Conservation (phyloP, 371 early-diverging fungal species). For the Mortierella sp. region DNA sequence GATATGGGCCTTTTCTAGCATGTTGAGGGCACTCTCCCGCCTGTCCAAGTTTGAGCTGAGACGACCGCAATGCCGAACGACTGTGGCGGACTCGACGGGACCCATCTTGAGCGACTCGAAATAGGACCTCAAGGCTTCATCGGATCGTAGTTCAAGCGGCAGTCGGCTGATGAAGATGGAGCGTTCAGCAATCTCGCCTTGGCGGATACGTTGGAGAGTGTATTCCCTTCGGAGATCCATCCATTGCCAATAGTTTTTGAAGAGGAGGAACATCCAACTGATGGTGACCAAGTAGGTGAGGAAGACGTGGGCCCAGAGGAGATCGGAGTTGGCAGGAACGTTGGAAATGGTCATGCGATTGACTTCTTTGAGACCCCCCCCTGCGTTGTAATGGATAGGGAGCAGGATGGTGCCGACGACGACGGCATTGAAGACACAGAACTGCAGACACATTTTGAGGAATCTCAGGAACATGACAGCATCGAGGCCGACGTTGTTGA, state of each 20-base stretch:
- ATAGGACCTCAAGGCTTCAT: constrained; percentile 53
- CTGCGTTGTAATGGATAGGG: constrained; percentile 62
- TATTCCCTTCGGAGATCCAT: constrained; percentile 59
- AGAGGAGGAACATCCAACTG: constrained; percentile 66
- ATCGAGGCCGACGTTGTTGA: constrained; percentile 68
- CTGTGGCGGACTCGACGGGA: constrained; percentile 56
- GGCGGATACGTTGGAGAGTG: constrained; percentile 50
- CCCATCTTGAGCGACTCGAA: constrained; percentile 62
- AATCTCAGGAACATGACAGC: constrained; percentile 76
- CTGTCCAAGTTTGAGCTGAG: constrained; percentile 53
- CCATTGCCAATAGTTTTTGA: constrained; percentile 68
- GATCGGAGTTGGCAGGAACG: constrained; percentile 53
- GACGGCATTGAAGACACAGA: constrained; percentile 59
- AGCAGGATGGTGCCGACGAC: constrained; percentile 61
- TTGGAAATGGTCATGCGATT: constrained; percentile 59
- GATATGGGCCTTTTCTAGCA: constrained; percentile 59
- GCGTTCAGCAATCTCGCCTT: constrained; percentile 53
- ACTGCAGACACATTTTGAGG: constrained; percentile 71
- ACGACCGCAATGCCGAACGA: constrained; percentile 55
- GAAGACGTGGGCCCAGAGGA: constrained; percentile 64
- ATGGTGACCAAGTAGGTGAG: constrained; percentile 58
- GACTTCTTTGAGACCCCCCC: constrained; percentile 18
- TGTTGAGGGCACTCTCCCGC: constrained; percentile 53
- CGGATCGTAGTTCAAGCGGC: constrained; percentile 57
- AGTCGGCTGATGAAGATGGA: constrained; percentile 58